Evolutionary conservation across 352 stramenopile species (phyloP).

Genomic region (Phytophthora kernoviae): DNA sequence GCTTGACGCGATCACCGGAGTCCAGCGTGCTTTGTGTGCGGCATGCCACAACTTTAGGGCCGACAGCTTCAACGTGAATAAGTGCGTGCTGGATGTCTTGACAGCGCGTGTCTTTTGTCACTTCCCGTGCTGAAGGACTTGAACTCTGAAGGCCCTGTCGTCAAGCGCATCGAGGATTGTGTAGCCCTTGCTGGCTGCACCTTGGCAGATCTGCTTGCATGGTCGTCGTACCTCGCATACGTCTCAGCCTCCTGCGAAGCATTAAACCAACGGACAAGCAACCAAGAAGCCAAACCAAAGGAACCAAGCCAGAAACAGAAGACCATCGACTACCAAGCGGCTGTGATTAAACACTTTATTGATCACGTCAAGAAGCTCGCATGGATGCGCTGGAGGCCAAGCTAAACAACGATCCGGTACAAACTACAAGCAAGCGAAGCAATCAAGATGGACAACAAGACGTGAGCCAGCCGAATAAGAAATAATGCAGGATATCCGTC

Average conservation of each 20-base stretch:
- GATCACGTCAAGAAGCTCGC: constrained; percentile 7
- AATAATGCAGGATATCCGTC: neutral
- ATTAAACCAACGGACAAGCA: neutral
- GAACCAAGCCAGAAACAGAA: constrained; percentile 5
- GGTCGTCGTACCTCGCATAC: constrained; percentile 1
- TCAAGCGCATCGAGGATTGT: constrained; percentile 1
- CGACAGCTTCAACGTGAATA: constrained; percentile 12
- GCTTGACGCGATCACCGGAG: neutral
- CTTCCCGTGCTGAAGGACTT: constrained; percentile 16
- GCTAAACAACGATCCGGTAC: constrained; percentile 5
- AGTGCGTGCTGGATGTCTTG: constrained; percentile 4
- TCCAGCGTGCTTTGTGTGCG: neutral
- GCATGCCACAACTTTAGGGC: constrained; percentile 6
- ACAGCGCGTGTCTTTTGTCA: constrained; percentile 6
- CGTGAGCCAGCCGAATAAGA: constrained; percentile 7
- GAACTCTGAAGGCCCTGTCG: neutral
- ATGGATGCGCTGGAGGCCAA: constrained; percentile 21
- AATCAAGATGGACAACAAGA: neutral
- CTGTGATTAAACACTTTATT: constrained; percentile 21
- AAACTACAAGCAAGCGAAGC: neutral
- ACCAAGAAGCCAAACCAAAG: neutral
- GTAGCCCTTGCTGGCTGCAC: neutral
- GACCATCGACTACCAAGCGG: constrained; percentile 16
- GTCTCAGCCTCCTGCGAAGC: neutral
- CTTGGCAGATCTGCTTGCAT: constrained; percentile 11